Conservation (phyloP, 257 asterid species). For the Solanum bulbocastanum region DNA sequence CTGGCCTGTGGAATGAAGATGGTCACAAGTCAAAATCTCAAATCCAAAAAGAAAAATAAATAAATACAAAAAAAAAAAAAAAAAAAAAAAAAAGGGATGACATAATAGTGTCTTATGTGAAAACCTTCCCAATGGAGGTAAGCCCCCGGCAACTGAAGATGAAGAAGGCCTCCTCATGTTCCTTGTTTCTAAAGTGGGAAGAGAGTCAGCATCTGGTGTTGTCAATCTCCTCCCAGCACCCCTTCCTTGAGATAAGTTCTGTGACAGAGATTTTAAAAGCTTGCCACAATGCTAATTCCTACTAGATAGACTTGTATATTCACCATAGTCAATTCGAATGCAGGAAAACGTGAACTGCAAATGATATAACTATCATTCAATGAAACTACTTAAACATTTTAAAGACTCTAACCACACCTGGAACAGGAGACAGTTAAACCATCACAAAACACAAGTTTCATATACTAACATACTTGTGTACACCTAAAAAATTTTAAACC, state of each 20-base stretch:
- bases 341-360: not conserved
- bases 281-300: not conserved
- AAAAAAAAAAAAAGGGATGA: not conserved
- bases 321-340: not conserved
- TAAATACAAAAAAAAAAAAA: not conserved
- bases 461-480: not conserved
- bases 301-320: not conserved
- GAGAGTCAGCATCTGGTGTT: constrained; percentile 45
- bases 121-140: constrained; percentile 95
- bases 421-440: not conserved
- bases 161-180: constrained; percentile 65
- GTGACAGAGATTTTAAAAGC: constrained; percentile 12
- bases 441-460: not conserved
- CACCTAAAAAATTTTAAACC: not conserved
- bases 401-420: not conserved
- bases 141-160: constrained; percentile 84
- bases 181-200: constrained; percentile 53
- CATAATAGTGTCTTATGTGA: not conserved
- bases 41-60: not conserved
- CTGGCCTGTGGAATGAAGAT: constrained; percentile 38
- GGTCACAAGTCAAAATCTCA: constrained; percentile 3
- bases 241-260: constrained; percentile 92
- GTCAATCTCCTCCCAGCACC: constrained; percentile 60
- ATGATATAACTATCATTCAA: not conserved
- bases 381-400: not conserved